phyloP scores from a whole-genome alignment of 2,329 filamentous ascomycete species.

The Aspergillus carbonarius region DNA sequence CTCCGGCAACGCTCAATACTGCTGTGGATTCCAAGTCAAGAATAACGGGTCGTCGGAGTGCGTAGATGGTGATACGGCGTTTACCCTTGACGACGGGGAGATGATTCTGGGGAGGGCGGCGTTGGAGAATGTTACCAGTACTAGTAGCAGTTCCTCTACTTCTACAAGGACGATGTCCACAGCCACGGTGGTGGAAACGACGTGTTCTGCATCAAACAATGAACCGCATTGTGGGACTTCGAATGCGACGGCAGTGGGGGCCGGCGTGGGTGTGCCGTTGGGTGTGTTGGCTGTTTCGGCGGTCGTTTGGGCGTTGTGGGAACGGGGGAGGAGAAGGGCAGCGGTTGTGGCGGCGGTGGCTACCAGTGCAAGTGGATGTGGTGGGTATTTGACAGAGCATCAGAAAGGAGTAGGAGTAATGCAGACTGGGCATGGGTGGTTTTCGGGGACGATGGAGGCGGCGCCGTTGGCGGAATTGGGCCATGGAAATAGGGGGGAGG shows the following conservation, averaged over 20 bases:
- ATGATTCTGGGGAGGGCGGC: background rate
- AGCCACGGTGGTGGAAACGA: background rate
- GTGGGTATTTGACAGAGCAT: no score
- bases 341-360: background rate
- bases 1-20: conserved; percentile 1
- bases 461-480: no score
- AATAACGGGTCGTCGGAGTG: background rate
- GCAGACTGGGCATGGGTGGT: no score
- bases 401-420: no score
- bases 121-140: background rate
- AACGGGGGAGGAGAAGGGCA: background rate
- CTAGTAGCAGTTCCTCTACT: background rate
- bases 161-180: background rate
- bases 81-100: background rate
- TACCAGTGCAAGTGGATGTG: no score
- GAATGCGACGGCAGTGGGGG: background rate
- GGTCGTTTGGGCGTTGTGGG: background rate
- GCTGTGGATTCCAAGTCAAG: conserved; percentile 3
- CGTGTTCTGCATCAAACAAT: background rate
- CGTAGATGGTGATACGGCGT: background rate
- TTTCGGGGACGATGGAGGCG: no score
- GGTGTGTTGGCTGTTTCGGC: background rate
- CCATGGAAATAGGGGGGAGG: no score
- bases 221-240: background rate
- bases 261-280: conserved; percentile 2